phyloP scores from a whole-genome alignment of 2,329 filamentous ascomycete genomes.

The Arthrinium puccinioides region DNA sequence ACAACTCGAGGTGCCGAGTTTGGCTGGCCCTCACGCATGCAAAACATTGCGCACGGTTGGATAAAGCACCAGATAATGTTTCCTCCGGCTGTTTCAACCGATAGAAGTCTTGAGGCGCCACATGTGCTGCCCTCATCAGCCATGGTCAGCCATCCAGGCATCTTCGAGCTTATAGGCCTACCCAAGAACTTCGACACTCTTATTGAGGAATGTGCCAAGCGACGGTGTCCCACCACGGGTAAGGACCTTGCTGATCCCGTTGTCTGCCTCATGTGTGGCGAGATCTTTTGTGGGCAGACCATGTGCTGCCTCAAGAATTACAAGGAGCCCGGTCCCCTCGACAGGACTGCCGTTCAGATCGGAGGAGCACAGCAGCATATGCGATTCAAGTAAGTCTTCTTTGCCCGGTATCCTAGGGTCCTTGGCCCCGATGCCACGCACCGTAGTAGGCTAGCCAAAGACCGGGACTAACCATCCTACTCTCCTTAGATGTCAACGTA shows the following conservation, averaged over 20 bases:
- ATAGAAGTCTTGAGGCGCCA: conserved; percentile 2
- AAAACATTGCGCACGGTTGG: conserved; percentile 58
- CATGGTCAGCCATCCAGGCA: conserved; percentile 70
- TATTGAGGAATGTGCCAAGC: conserved; percentile 82
- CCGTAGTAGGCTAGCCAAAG: conserved; percentile 1
- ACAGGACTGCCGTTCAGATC: conserved; percentile 40
- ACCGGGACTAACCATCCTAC: conserved; percentile 14
- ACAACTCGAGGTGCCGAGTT: conserved; percentile 34
- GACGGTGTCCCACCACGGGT: conserved; percentile 79
- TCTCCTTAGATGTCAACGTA: conserved; percentile 68
- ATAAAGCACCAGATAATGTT: conserved; percentile 54
- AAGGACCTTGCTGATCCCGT: conserved; percentile 88
- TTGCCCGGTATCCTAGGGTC: too few species aligned
- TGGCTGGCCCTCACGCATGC: conserved; percentile 42
- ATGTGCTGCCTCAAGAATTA: conserved; percentile 76
- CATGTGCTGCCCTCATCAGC: conserved; percentile 31
- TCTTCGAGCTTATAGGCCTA: conserved; percentile 88
- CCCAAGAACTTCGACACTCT: conserved; percentile 88
- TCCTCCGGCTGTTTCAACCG: conserved; percentile 10
- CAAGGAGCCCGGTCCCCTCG: conserved; percentile 28
- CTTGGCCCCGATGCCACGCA: neutral
- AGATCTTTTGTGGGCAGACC: conserved; percentile 93
- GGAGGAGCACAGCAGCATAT: conserved; percentile 91
- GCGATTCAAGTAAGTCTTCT: conserved; percentile 54
- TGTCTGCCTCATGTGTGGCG: conserved; percentile 89